These are phyloP conservation scores for Cyanodermella asteris DNA, from an alignment of 2,329 filamentous ascomycete genomes.

Conservation along the genomic window DNA sequence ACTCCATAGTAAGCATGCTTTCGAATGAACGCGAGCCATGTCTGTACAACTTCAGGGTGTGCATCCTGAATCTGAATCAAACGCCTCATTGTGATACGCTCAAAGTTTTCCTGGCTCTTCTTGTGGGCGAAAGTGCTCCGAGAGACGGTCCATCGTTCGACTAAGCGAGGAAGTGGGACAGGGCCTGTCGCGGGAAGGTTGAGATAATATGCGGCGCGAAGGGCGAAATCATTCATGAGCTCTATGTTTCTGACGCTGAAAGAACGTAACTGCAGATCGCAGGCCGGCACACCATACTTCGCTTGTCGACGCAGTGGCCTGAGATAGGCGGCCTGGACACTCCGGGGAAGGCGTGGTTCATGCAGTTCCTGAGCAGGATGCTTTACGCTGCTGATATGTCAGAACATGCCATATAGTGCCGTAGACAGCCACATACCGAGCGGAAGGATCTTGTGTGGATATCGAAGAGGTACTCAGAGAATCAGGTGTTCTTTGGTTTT, in stretches of 20 bases:
- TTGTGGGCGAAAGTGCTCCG: conserved; percentile 82
- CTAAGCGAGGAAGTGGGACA: conserved; percentile 63
- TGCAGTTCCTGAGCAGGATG: neutral
- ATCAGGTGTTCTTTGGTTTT: no score
- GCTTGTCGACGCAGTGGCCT: conserved; percentile 57
- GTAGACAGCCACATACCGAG: no score
- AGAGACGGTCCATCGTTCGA: conserved; percentile 86
- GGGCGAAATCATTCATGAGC: conserved; percentile 83
- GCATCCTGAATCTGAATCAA: conserved; percentile 87
- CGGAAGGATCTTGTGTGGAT: no score
- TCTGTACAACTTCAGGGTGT: conserved; percentile 64
- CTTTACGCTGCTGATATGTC: neutral
- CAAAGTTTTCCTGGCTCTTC: conserved; percentile 95
- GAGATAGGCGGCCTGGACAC: conserved; percentile 69
- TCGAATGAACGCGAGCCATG: conserved; percentile 80
- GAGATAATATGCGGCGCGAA: conserved; percentile 87
- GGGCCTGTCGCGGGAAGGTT: conserved; percentile 70
- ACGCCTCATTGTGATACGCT: conserved; percentile 65
- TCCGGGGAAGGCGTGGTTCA: conserved; percentile 43
- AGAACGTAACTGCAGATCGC: conserved; percentile 80
- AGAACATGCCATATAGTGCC: no score
- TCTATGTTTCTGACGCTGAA: conserved; percentile 79
- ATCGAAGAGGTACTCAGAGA: no score
- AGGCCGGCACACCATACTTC: conserved; percentile 58
- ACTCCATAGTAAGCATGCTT: conserved; percentile 92